phyloP scores from a whole-genome alignment of 805 yeast species.

The Ogataea angusta region DNA sequence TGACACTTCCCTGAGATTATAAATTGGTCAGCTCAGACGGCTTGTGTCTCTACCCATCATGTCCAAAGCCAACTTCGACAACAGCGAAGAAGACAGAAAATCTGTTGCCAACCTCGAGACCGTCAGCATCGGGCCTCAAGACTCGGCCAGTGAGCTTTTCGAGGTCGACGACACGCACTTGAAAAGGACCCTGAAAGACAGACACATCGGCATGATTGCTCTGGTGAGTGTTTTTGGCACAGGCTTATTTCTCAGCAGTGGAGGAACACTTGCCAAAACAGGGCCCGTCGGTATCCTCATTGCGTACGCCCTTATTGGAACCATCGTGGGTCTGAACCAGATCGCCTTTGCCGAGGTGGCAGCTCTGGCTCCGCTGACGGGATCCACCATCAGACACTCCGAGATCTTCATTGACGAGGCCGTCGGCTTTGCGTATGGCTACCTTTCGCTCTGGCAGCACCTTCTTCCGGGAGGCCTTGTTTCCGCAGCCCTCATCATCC shows the following conservation, averaged over 20 bases:
- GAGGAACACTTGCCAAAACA: conserved; percentile 35
- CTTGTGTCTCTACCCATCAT: no score
- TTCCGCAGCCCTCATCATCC: conserved; percentile 53
- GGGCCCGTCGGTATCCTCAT: conserved; percentile 43
- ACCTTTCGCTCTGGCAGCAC: conserved; percentile 40
- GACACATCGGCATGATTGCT: conserved; percentile 63
- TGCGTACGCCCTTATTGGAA: conserved; percentile 58
- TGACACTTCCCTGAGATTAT: neutral
- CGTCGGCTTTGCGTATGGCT: conserved; percentile 55
- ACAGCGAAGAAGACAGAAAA: neutral
- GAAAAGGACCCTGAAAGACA: conserved; percentile 39
- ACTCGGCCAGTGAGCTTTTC: conserved; percentile 1
- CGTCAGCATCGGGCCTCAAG: neutral
- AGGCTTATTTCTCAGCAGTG: conserved; percentile 51
- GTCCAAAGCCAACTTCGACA: neutral
- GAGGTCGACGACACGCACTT: conserved; percentile 14
- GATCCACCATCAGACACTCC: conserved; percentile 44
- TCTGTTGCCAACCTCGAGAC: neutral
- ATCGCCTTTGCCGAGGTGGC: conserved; percentile 57
- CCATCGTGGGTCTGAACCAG: conserved; percentile 53
- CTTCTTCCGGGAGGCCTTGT: conserved; percentile 56
- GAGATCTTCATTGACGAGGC: conserved; percentile 39
- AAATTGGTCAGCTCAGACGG: neutral
- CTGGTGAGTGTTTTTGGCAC: conserved; percentile 74
- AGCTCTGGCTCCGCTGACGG: conserved; percentile 52